Conservation (phyloP, 1,139 yeast genomes). For the Suhomyces guaymorum region DNA sequence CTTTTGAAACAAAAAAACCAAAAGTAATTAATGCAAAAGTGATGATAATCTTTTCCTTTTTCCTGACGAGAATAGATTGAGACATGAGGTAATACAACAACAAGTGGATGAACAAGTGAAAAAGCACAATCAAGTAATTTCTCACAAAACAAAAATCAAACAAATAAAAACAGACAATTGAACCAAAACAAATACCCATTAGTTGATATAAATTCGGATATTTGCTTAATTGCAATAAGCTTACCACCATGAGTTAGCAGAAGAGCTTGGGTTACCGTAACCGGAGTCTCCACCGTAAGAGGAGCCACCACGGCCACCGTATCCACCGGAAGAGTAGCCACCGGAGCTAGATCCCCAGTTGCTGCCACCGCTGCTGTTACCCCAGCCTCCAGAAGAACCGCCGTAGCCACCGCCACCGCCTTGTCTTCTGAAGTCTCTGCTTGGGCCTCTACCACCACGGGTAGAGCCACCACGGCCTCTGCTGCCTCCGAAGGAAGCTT, state of each 20-base stretch:
- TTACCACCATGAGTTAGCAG: slow-evolving; percentile 45
- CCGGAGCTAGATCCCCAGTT: slow-evolving; percentile 21
- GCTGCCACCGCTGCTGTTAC: slow-evolving; percentile 14
- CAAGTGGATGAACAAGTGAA: slow-evolving; percentile 9
- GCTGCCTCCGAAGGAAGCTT: slow-evolving; percentile 63
- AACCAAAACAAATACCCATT: slow-evolving; percentile 11
- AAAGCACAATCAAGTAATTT: slow-evolving; percentile 20
- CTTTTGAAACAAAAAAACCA: slow-evolving; percentile 17
- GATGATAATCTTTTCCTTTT: slow-evolving; percentile 21
- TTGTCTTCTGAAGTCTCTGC: slow-evolving; percentile 62
- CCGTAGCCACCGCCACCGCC: slow-evolving; percentile 29
- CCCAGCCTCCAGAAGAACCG: slow-evolving; percentile 26
- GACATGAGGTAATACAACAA: slow-evolving; percentile 28
- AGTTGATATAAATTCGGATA: slow-evolving; percentile 9
- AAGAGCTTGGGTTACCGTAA: slow-evolving; percentile 39
- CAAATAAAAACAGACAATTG: slow-evolving; percentile 6
- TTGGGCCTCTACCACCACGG: slow-evolving; percentile 33
- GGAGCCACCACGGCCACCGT: slow-evolving; percentile 19
- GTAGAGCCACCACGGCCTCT: slow-evolving; percentile 45
- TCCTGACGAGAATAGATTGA: slow-evolving; percentile 27
- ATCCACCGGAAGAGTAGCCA: slow-evolving; percentile 23
- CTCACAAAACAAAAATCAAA: slow-evolving; percentile 13
- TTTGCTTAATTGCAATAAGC: slow-evolving; percentile 5
- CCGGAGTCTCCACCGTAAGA: slow-evolving; percentile 24
- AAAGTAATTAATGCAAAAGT: slow-evolving; percentile 28